Percentiles rank a stretch among this genome's conserved stretches.
Conservation (phyloP, 73 alveolate genomes). For the Tetrahymena thermophila region DNA sequence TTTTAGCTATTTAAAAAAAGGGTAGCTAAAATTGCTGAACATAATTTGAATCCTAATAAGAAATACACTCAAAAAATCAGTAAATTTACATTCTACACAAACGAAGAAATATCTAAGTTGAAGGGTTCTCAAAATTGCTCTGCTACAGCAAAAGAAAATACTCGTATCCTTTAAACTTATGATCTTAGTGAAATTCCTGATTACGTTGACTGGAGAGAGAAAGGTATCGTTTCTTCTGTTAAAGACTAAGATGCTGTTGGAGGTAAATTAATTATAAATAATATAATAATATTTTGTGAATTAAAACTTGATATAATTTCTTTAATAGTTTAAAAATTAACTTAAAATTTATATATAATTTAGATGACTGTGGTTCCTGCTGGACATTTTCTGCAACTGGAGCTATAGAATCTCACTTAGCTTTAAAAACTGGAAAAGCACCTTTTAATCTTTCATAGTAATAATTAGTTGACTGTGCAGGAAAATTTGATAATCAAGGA, state of each 20-base stretch:
- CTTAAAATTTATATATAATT: too few species aligned
- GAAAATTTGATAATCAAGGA: constrained; percentile 21
- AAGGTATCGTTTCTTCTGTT: constrained; percentile 69
- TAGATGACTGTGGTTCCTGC: constrained; percentile 66
- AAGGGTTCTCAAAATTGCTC: constrained; percentile 15
- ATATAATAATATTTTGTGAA: too few species aligned
- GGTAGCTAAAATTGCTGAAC: neutral
- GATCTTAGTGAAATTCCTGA: neutral
- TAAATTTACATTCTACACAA: neutral
- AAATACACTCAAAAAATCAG: neutral
- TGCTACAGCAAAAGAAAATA: constrained; percentile 13
- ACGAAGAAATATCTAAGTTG: neutral
- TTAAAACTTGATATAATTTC: too few species aligned
- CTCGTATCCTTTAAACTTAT: neutral
- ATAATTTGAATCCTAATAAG: neutral
- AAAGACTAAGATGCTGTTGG: constrained; percentile 58
- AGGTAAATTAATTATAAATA: neutral
- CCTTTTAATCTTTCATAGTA: constrained; percentile 55
- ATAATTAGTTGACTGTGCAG: constrained; percentile 86
- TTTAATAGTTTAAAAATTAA: too few species aligned
- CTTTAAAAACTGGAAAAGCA: constrained; percentile 33
- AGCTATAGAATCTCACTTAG: constrained; percentile 75
- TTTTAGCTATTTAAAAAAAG: neutral
- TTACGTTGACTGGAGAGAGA: constrained; percentile 48
- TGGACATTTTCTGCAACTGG: constrained; percentile 85